Conservation (phyloP, 2,329 filamentous ascomycete genomes). For the Cryphonectria naterciae region DNA sequence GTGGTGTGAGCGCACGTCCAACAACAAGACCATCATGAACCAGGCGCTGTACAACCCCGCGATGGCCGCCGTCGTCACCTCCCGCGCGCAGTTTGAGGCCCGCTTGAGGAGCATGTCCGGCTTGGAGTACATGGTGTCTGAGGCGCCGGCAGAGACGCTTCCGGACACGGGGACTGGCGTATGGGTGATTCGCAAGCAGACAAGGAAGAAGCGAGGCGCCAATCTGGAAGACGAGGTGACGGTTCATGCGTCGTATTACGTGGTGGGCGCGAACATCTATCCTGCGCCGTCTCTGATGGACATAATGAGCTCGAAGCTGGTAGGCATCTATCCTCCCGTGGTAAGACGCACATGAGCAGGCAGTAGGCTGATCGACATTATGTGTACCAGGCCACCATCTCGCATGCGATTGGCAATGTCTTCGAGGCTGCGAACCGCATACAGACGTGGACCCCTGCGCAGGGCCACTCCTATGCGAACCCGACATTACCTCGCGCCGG, state of each 20-base stretch:
- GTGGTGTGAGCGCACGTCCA: slow-evolving; percentile 70
- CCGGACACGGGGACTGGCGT: slow-evolving; percentile 66
- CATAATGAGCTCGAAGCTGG: slow-evolving; percentile 62
- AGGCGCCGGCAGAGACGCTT: slow-evolving; percentile 66
- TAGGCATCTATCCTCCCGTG: slow-evolving; percentile 39
- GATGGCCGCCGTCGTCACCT: slow-evolving; percentile 61
- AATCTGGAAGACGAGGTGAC: slow-evolving; percentile 62
- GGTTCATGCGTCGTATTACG: slow-evolving; percentile 64
- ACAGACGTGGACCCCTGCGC: slow-evolving; percentile 58
- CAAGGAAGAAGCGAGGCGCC: slow-evolving; percentile 56
- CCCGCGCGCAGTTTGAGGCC: slow-evolving; percentile 66
- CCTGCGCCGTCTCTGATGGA: slow-evolving; percentile 66
- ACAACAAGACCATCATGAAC: slow-evolving; percentile 65
- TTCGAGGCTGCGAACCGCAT: slow-evolving; percentile 55
- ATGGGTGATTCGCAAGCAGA: slow-evolving; percentile 73
- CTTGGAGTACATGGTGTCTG: slow-evolving; percentile 68
- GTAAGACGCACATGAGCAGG: neutral
- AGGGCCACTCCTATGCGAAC: slow-evolving; percentile 56
- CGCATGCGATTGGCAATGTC: slow-evolving; percentile 57
- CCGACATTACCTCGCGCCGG: slow-evolving; percentile 37
- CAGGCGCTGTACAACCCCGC: slow-evolving; percentile 65
- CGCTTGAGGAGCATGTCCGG: slow-evolving; percentile 67
- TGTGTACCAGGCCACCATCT: slow-evolving; percentile 53
- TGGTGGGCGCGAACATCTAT: slow-evolving; percentile 69
- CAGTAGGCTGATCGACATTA: slow-evolving; percentile 17